Percentiles rank a stretch among this genome's conserved stretches.
Evolutionary conservation across 805 yeast genomes (phyloP).

Genomic region (Candida anglica): DNA sequence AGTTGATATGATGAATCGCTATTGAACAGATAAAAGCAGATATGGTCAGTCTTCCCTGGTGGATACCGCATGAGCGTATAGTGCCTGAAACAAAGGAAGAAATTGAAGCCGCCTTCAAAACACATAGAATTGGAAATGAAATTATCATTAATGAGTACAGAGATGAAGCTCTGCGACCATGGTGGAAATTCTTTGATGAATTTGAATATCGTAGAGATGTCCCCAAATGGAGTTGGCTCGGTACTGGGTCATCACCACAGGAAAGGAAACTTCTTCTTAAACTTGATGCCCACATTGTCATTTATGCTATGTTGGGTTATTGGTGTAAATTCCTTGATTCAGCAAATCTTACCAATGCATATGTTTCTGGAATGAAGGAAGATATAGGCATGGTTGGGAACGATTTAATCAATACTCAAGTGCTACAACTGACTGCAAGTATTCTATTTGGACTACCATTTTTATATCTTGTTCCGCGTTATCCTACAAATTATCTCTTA

Average conservation of each 20-base stretch:
- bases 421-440: slow-evolving; percentile 18
- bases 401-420: slow-evolving; percentile 23
- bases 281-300: slow-evolving; percentile 21
- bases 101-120: slow-evolving; percentile 1
- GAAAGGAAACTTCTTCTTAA: slow-evolving; percentile 27
- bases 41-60: slow-evolving; percentile 10
- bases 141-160: slow-evolving; percentile 35
- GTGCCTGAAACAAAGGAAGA: slow-evolving; percentile 8
- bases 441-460: slow-evolving; percentile 23
- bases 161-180: slow-evolving; percentile 50
- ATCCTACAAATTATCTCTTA: slow-evolving; percentile 11
- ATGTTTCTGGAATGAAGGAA: slow-evolving; percentile 20
- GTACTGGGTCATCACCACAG: slow-evolving; percentile 20
- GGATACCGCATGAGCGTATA: slow-evolving; percentile 12
- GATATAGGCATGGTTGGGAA: slow-evolving; percentile 22
- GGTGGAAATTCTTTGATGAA: slow-evolving; percentile 45
- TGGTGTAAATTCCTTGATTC: slow-evolving; percentile 21
- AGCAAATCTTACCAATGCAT: slow-evolving; percentile 21
- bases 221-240: slow-evolving; percentile 20
- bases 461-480: slow-evolving; percentile 18
- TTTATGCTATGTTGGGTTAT: slow-evolving; percentile 23
- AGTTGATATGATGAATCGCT: too few relatives aligned
- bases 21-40: too few relatives aligned
- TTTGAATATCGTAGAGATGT: slow-evolving; percentile 22
- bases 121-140: neutral